Percentiles rank a stretch among this genome's conserved stretches.
Conservation (phyloP, 805 yeast genomes). For the Sporopachydermia lactativora region DNA sequence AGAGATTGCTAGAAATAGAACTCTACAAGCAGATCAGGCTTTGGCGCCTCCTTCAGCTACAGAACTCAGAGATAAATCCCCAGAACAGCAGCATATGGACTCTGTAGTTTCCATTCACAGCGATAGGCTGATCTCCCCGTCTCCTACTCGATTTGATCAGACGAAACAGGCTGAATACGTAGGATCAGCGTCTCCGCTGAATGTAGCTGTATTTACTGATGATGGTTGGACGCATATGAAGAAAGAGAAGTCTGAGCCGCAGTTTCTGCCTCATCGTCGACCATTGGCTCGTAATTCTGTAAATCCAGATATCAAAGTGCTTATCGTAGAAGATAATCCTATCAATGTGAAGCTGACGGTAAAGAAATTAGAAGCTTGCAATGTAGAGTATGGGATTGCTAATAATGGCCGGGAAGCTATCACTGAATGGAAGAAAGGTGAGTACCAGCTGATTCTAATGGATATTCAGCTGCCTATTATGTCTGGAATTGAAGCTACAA, state of each 20-base stretch:
- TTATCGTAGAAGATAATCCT: constrained; percentile 92
- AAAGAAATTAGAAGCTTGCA: constrained; percentile 53
- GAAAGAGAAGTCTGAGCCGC: no score
- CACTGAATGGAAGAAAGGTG: constrained; percentile 89
- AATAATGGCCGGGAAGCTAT: constrained; percentile 87
- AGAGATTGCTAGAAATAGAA: not conserved
- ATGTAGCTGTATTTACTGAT: no score
- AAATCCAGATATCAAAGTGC: constrained; percentile 76
- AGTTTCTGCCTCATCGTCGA: not conserved
- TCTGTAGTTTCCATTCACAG: no score
- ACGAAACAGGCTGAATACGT: no score
- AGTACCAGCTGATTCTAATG: constrained; percentile 89
- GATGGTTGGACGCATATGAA: no score
- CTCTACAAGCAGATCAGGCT: not conserved
- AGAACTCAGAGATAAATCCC: no score
- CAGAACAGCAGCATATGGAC: no score
- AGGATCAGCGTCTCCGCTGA: no score
- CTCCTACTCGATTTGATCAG: no score
- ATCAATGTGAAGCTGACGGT: constrained; percentile 72
- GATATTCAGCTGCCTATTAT: constrained; percentile 94
- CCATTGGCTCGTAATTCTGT: constrained; percentile 26
- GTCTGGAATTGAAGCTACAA: constrained; percentile 91
- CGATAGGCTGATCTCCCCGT: no score
- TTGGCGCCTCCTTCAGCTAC: no score
- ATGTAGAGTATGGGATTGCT: constrained; percentile 75